Evolutionary conservation across 805 yeast genomes (phyloP).

Genomic region (Tetrapisispora pingtungensis): DNA sequence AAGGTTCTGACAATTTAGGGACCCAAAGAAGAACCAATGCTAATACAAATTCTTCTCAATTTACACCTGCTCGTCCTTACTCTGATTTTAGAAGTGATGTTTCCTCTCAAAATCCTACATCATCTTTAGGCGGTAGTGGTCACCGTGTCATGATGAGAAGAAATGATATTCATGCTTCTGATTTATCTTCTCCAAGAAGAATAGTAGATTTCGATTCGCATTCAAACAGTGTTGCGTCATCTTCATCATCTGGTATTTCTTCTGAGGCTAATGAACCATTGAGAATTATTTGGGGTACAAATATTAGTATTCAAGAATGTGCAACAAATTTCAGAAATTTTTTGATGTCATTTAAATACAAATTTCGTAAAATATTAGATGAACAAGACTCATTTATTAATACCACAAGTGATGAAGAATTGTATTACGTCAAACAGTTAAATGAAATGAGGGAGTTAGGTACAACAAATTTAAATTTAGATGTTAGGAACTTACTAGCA

Average conservation of each 20-base stretch:
- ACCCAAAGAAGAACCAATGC: conserved; percentile 13
- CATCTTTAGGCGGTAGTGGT: conserved; percentile 30
- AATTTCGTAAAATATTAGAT: conserved; percentile 49
- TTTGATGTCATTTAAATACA: conserved; percentile 70
- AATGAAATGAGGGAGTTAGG: conserved; percentile 70
- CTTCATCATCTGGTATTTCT: conserved; percentile 24
- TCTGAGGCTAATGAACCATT: conserved; percentile 56
- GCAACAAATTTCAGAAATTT: conserved; percentile 72
- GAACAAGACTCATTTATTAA: conserved; percentile 27
- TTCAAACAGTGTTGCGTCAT: conserved; percentile 20
- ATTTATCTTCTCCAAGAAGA: conserved; percentile 65
- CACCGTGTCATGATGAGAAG: conserved; percentile 45
- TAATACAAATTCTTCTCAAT: conserved; percentile 6
- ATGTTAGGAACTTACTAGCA: conserved; percentile 67
- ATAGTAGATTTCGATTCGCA: conserved; percentile 39
- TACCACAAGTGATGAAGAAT: conserved; percentile 54
- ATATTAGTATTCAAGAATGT: conserved; percentile 85
- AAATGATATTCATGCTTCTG: conserved; percentile 70
- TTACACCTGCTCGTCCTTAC: conserved; percentile 19
- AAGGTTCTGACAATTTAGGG: conserved; percentile 20
- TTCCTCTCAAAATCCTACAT: conserved; percentile 16
- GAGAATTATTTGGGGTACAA: conserved; percentile 97
- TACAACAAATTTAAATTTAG: conserved; percentile 73
- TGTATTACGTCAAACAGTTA: conserved; percentile 64
- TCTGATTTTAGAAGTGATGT: conserved; percentile 39